Base-by-base conservation (phyloP, 345 rosid species). In the Stellera chamaejasme region DNA sequence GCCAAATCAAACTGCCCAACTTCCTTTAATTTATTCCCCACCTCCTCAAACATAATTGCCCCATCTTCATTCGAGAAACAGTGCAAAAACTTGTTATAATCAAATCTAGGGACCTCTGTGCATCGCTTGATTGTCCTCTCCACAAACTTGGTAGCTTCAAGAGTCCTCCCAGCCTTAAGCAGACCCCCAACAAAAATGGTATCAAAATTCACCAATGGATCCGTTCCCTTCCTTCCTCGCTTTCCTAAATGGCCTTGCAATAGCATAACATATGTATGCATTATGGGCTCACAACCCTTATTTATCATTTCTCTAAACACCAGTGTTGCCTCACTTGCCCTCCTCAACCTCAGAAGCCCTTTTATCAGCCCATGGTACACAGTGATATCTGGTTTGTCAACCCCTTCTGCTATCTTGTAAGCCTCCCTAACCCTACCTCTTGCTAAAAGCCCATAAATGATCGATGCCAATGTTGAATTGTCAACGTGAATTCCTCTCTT, bases 181-280 rank as follows among this genome's bases (percentile, higher is more conserved):
- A 91, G 66, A n/a, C 98, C 96, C 39, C 95, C 98, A 41, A 91
- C 80, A 52, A 91, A 91, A 59, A 91, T 82, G 50, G 82, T 72
- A 48, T 91, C 96, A 36, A 91, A 91, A 73, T 91, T 91, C 69
- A 82, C 82, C 3, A 70, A 67, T 25, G 80, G 79, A 53, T 88
- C 84, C 15, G 69, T 65, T 50, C 96, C 98, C 61, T 83, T 91
- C 73, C 96, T 79, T 47, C 96, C 94, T 65, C 88, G 80, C 79
- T 81, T 85, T 55, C 98, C 98, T 60, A 91, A 60, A 74, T 85
- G 98, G 12, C 92, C 98, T 58, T 88, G 92, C 76, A 91, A 64
- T 64, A 87, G 64, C 92, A 88, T 80, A 2, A 91, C 62, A 56
- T 91, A 91, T 0, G 98, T 88, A 50, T 88, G 98, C 96, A 91